These are phyloP conservation scores for Xylaria digitata DNA, from an alignment of 2,329 filamentous ascomycete species.

Conservation along the genomic window DNA sequence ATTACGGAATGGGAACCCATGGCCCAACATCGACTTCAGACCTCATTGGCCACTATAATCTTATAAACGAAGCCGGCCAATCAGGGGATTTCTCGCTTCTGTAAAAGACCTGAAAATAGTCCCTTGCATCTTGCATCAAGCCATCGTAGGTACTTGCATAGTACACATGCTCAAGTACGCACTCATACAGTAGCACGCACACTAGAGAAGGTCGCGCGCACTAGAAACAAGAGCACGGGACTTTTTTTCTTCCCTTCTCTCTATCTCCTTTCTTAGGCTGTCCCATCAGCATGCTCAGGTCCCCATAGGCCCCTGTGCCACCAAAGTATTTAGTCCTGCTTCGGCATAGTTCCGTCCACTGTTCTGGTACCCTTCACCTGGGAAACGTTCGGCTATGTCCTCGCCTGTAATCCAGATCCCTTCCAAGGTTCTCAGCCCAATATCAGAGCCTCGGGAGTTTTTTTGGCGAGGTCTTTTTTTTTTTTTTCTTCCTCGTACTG, in stretches of 20 bases:
- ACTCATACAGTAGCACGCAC: neutral
- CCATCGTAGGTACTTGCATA: constrained; percentile 1
- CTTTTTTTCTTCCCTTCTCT: constrained; percentile 23
- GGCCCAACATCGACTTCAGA: neutral
- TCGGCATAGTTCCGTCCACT: constrained; percentile 28
- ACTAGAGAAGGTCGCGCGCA: too few species aligned
- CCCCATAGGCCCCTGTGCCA: constrained; percentile 7
- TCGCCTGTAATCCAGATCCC: constrained; percentile 16
- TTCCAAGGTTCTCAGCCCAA: constrained; percentile 6
- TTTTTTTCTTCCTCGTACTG: neutral
- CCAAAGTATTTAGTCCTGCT: constrained; percentile 29
- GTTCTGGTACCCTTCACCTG: constrained; percentile 27
- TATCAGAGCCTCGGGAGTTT: neutral
- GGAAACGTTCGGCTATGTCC: constrained; percentile 35
- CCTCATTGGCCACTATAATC: constrained; percentile 25
- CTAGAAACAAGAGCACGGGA: constrained; percentile 27
- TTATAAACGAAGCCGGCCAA: constrained; percentile 22
- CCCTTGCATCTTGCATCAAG: constrained; percentile 39
- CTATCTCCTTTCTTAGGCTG: neutral
- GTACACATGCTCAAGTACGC: too few species aligned
- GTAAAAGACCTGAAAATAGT: constrained; percentile 40
- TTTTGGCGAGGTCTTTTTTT: too few species aligned
- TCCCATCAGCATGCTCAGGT: constrained; percentile 6
- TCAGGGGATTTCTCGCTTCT: constrained; percentile 36
- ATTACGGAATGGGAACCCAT: neutral